A percentile compares a stretch with the other conserved stretches of the same genome.
These are phyloP conservation scores for Talaromyces sp. DNA, from an alignment of 2,329 filamentous ascomycete genomes.

Conservation along the genomic window DNA sequence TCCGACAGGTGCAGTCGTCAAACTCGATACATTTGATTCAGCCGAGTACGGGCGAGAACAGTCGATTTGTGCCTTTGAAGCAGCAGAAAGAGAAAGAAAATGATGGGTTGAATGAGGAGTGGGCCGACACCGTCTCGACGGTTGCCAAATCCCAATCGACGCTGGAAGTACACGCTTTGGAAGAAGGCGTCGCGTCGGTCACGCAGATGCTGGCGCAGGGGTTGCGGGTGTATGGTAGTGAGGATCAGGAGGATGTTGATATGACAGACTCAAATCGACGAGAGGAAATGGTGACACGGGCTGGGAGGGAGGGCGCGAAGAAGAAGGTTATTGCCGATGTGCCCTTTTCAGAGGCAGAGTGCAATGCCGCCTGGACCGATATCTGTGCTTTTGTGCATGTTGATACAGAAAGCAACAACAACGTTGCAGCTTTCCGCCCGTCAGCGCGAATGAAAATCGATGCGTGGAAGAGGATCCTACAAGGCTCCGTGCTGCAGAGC, in stretches of 20 bases:
- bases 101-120: conserved; percentile 8
- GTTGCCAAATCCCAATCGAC: conserved; percentile 44
- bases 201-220: conserved; percentile 24
- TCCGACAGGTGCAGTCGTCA: conserved; percentile 63
- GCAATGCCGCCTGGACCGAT: conserved; percentile 46
- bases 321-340: conserved; percentile 44
- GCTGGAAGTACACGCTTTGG: conserved; percentile 36
- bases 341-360: conserved; percentile 50
- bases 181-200: conserved; percentile 24
- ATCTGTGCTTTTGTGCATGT: conserved; percentile 50
- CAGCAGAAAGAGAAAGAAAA: background rate
- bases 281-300: conserved; percentile 20
- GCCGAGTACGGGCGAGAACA: conserved; percentile 31
- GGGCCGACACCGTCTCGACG: conserved; percentile 31
- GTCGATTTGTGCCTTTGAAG: conserved; percentile 12
- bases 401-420: conserved; percentile 9
- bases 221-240: conserved; percentile 27
- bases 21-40: conserved; percentile 57
- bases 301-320: conserved; percentile 21
- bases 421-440: conserved; percentile 39
- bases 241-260: background rate
- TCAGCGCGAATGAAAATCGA: conserved; percentile 44
- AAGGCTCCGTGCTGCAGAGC: conserved; percentile 35
- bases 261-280: conserved; percentile 11
- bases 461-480: conserved; percentile 45